Base-by-base conservation (phyloP, 441 rosid genomes). In the Euphorbia corollata region DNA sequence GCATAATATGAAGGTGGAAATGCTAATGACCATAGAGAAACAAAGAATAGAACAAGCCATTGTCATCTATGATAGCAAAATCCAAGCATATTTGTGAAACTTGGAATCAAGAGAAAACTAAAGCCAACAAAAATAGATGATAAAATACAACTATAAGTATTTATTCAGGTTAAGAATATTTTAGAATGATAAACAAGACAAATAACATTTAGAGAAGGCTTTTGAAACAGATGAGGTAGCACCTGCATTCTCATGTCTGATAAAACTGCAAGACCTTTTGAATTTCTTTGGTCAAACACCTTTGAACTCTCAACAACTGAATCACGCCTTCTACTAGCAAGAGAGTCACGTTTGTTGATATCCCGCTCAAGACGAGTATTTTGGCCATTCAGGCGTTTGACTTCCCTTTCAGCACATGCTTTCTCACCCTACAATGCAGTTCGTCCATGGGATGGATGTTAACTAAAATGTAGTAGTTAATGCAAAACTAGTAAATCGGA, bases 301-400 rank as follows among this genome's bases (percentile, higher is more conserved):
- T 77, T 85, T 68, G 87, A 77, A 74, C 78, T 71, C 53, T 85
- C 91, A 62, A 77, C 74, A 63, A 82, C 58, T 45, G 98, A 88
- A 71, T 93, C 96, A 38, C 81, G 82, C 75, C 87, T 83, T 82
- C 81, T 87, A 67, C 88, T 84, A 78, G 96, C 91, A 75, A 91
- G 36, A 20, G 93, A 86, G 43, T 91, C 97, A 19, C 83, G 87
- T 78, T 84, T 91, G 78, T 73, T 86, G 72, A 90, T 89, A 71
- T 84, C 96, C 72, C 89, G 92, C 82, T 91, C 96, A 65, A 93
- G 88, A 77, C 86, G 92, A 70, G 72, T 81, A 74, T 84, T 91
- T 80, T 89, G 97, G 71, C 86, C 84, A 61, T 76, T 85, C 82
- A 93, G 69, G 39, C 85, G 77, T 73, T 86, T 93, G 64, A 82